These are phyloP conservation scores for Cutaneotrichosporon sp. DNA, from an alignment of 1,284 basidiomycete species.

Conservation along the genomic window DNA sequence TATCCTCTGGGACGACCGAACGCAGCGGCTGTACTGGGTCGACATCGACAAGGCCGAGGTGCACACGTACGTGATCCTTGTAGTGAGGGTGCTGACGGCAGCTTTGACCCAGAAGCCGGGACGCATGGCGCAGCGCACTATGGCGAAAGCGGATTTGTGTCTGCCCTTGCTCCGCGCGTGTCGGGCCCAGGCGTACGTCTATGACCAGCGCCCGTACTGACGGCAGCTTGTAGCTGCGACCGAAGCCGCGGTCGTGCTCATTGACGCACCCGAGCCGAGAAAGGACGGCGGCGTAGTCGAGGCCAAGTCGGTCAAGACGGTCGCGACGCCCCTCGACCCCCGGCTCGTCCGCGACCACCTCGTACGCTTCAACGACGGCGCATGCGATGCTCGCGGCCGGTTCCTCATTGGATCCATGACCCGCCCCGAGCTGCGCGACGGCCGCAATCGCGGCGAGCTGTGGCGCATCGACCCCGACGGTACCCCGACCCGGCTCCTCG, in stretches of 20 bases:
- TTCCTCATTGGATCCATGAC: conserved; percentile 40
- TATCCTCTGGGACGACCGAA: conserved; percentile 40
- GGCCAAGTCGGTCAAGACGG: conserved; percentile 1
- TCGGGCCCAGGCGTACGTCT: conserved; percentile 25
- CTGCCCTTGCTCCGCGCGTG: conserved; percentile 30
- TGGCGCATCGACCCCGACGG: conserved; percentile 35
- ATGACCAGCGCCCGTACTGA: conserved; percentile 17
- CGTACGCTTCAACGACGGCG: conserved; percentile 47
- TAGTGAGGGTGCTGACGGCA: conserved; percentile 6
- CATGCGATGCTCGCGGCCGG: conserved; percentile 38
- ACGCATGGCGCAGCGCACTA: conserved; percentile 33
- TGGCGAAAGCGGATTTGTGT: conserved; percentile 29
- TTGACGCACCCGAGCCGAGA: conserved; percentile 5
- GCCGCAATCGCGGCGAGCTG: conserved; percentile 28
- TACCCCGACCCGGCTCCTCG: conserved; percentile 21
- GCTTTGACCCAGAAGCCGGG: conserved; percentile 29
- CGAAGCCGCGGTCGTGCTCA: conserved; percentile 14
- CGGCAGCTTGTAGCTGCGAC: conserved; percentile 12
- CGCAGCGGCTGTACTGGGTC: conserved; percentile 40
- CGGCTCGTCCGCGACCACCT: conserved; percentile 16
- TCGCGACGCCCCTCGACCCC: conserved; percentile 23
- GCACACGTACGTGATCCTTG: conserved; percentile 29
- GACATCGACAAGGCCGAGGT: conserved; percentile 38
- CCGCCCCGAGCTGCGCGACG: conserved; percentile 17
- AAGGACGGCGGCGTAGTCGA: background rate